Evolutionary conservation across 352 stramenopile genomes (phyloP).

Genomic region (Globisporangium emineosum): DNA sequence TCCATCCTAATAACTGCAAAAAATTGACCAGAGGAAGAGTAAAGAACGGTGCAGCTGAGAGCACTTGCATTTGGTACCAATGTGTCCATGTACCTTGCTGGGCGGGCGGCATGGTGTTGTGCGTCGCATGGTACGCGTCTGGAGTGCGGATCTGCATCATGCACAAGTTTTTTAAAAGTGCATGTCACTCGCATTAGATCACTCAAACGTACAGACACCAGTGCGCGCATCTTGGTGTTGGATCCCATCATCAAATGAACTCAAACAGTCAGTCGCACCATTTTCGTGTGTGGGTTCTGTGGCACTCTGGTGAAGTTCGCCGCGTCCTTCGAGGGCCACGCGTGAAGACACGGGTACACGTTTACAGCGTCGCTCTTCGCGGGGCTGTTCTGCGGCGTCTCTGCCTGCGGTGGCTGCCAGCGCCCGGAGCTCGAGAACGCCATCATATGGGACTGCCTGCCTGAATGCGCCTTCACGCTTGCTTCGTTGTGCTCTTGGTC

Average conservation of each 20-base stretch:
- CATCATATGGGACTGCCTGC: conserved; percentile 14
- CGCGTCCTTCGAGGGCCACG: conserved; percentile 42
- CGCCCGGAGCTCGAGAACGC: conserved; percentile 22
- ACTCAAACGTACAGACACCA: not conserved
- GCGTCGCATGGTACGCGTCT: conserved; percentile 55
- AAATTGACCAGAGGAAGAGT: not conserved
- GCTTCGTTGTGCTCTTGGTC: not conserved
- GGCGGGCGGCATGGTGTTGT: conserved; percentile 60
- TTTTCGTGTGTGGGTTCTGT: conserved; percentile 31
- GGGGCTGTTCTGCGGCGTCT: conserved; percentile 15
- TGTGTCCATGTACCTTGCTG: conserved; percentile 43
- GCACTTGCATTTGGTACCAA: not conserved
- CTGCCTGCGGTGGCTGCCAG: conserved; percentile 5
- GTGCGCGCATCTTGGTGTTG: not conserved
- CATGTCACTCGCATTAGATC: not conserved
- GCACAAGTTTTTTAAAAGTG: not conserved
- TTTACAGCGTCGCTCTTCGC: not conserved
- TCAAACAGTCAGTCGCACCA: conserved; percentile 23
- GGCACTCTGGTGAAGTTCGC: conserved; percentile 34
- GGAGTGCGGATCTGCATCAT: conserved; percentile 48
- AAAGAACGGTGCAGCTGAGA: not conserved
- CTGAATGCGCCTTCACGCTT: not conserved
- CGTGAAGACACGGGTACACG: conserved; percentile 4
- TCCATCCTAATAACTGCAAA: conserved; percentile 52
- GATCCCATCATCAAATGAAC: no score